Conservation (phyloP, 441 rosid species). For the Pelargonium fulgidum region DNA sequence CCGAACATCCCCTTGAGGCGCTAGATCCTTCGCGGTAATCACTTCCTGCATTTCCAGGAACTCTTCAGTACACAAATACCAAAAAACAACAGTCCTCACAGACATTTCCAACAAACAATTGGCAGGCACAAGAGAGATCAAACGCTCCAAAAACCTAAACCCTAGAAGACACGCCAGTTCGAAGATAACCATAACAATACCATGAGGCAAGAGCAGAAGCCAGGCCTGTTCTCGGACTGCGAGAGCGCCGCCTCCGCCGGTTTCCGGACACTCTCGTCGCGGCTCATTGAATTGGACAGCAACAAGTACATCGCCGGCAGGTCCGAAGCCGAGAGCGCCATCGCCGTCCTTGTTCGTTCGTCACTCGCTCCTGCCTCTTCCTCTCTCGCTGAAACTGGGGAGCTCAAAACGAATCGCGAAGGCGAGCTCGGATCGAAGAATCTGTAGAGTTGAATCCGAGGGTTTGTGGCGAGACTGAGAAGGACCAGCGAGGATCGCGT, state of each 20-base stretch:
- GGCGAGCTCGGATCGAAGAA: slow-evolving; percentile 4
- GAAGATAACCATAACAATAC: slow-evolving; percentile 28
- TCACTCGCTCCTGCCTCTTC: neutral
- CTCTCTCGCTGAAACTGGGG: neutral
- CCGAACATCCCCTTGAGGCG: slow-evolving; percentile 77
- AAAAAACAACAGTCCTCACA: slow-evolving; percentile 4
- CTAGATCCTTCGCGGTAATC: slow-evolving; percentile 82
- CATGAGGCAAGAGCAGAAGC: slow-evolving; percentile 95
- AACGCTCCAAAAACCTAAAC: slow-evolving; percentile 20
- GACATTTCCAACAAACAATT: slow-evolving; percentile 12
- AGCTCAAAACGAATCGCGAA: neutral
- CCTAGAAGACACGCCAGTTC: slow-evolving; percentile 21
- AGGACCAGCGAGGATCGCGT: neutral
- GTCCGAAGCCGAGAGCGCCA: slow-evolving; percentile 95
- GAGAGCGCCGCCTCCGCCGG: slow-evolving; percentile 91
- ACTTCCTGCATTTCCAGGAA: slow-evolving; percentile 62
- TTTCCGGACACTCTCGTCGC: slow-evolving; percentile 62
- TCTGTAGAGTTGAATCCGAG: slow-evolving; percentile 16
- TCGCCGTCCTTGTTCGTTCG: slow-evolving; percentile 17
- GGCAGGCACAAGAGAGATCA: neutral
- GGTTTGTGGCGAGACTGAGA: slow-evolving; percentile 8
- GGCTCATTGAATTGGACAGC: slow-evolving; percentile 85
- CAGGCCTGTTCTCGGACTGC: slow-evolving; percentile 83
- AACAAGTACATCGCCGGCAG: slow-evolving; percentile 71
- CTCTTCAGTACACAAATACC: slow-evolving; percentile 8